Percentiles rank a stretch among this genome's conserved stretches.
Conservation (phyloP, 345 rosid species). For the Hypericum androsaemum region DNA sequence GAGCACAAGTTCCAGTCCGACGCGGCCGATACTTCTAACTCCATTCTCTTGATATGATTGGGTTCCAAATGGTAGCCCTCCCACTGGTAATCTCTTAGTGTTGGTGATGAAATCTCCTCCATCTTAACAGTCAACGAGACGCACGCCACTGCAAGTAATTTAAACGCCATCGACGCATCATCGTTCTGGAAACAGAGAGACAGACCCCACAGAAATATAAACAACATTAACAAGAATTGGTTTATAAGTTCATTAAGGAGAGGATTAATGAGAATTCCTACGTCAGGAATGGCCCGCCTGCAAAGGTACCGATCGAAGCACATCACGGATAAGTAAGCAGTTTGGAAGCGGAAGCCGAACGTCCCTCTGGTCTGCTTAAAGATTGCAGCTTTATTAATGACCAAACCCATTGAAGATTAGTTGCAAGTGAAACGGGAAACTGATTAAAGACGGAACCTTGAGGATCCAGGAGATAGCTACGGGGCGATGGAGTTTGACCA, state of each 20-base stretch:
- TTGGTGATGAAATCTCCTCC: not conserved
- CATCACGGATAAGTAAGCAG: conserved; percentile 39
- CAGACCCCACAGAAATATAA: not conserved
- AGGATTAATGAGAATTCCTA: conserved; percentile 15
- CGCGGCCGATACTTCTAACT: conserved; percentile 42
- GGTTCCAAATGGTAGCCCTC: not conserved
- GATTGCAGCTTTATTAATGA: too few relatives aligned
- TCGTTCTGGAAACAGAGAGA: not conserved
- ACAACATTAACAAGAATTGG: not conserved
- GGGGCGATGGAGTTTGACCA: too few relatives aligned
- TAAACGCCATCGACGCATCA: not conserved
- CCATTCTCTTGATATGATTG: conserved; percentile 45
- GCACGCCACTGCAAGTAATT: conserved; percentile 1
- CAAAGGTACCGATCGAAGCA: conserved; percentile 53
- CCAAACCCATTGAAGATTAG: too few relatives aligned
- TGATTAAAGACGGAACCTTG: too few relatives aligned
- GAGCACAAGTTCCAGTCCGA: not conserved
- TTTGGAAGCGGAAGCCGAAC: conserved; percentile 36
- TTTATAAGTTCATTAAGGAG: not conserved
- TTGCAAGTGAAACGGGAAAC: too few relatives aligned
- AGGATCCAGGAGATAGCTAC: too few relatives aligned
- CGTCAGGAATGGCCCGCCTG: conserved; percentile 23
- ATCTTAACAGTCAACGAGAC: conserved; percentile 1
- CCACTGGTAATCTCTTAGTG: not conserved
- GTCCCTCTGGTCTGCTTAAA: conserved; percentile 32